These are phyloP conservation scores for Hymenoscyphus salicellus DNA, from an alignment of 2,329 filamentous ascomycete species.

Conservation along the genomic window DNA sequence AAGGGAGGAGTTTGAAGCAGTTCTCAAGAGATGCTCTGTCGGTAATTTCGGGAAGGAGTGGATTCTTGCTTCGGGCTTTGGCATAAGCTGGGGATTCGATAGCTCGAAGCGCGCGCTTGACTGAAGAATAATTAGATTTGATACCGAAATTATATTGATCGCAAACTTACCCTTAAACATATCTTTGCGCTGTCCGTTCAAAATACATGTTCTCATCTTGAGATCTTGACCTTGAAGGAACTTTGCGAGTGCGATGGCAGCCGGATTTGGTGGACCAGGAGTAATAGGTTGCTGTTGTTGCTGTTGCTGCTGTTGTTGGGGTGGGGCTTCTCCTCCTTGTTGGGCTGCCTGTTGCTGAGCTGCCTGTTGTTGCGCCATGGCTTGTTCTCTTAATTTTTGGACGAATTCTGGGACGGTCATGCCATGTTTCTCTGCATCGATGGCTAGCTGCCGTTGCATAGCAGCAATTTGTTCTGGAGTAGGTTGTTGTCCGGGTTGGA, in stretches of 20 bases:
- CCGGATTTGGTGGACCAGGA: slow-evolving; percentile 80
- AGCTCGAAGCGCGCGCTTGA: slow-evolving; percentile 92
- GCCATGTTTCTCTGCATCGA: slow-evolving; percentile 79
- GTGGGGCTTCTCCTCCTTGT: slow-evolving; percentile 33
- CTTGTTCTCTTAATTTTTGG: slow-evolving; percentile 61
- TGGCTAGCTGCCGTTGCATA: slow-evolving; percentile 79
- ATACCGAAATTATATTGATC: neutral
- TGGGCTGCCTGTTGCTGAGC: slow-evolving; percentile 43
- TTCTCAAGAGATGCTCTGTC: slow-evolving; percentile 89
- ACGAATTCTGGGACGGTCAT: slow-evolving; percentile 84
- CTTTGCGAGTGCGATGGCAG: slow-evolving; percentile 82
- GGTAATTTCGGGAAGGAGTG: slow-evolving; percentile 80
- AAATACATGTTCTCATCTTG: slow-evolving; percentile 85
- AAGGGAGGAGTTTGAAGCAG: slow-evolving; percentile 87
- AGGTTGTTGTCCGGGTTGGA: slow-evolving; percentile 47
- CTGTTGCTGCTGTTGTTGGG: slow-evolving; percentile 41
- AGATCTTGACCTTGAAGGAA: slow-evolving; percentile 82
- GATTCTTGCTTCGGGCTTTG: slow-evolving; percentile 86
- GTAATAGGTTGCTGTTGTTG: slow-evolving; percentile 64
- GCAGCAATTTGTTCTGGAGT: slow-evolving; percentile 79
- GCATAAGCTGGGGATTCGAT: slow-evolving; percentile 85
- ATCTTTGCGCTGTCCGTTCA: slow-evolving; percentile 94
- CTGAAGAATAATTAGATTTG: slow-evolving; percentile 45
- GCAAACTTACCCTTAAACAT: slow-evolving; percentile 82
- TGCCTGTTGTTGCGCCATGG: slow-evolving; percentile 51